Conservation (phyloP, 1,284 basidiomycete species). For the Malassezia furfur region DNA sequence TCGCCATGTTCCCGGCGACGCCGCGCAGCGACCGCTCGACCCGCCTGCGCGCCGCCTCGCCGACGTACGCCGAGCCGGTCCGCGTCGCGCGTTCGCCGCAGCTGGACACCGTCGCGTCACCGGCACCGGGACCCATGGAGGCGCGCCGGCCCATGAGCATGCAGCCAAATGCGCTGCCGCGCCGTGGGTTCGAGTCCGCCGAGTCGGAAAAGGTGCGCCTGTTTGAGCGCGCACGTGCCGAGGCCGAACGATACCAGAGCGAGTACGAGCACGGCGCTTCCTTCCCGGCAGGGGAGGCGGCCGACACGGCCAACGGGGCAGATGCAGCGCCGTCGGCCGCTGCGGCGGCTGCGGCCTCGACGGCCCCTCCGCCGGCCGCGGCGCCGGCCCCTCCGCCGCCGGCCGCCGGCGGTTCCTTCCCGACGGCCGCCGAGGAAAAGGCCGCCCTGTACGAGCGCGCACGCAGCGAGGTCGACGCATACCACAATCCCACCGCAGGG, state of each 20-base stretch:
- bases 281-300: background rate
- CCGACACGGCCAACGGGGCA: too few relatives aligned
- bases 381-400: background rate
- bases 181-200: constrained; percentile 13
- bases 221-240: constrained; percentile 37
- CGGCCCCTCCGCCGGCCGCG: background rate
- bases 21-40: constrained; percentile 1
- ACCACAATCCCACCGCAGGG: background rate
- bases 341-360: too few relatives aligned
- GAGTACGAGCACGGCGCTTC: constrained; percentile 27
- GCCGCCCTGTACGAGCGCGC: constrained; percentile 32
- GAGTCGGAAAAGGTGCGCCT: constrained; percentile 39
- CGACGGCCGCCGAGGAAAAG: constrained; percentile 31
- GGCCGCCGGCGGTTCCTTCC: background rate
- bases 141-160: too few relatives aligned
- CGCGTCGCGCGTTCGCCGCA: background rate
- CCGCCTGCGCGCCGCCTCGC: background rate
- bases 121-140: too few relatives aligned
- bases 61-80: constrained; percentile 6
- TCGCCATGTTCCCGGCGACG: background rate
- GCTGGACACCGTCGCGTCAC: background rate
- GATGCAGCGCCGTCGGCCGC: too few relatives aligned
- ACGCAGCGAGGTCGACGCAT: constrained; percentile 29
- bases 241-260: constrained; percentile 36
- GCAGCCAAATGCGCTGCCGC: too few relatives aligned